phyloP scores from a whole-genome alignment of 169 alveolate species.

The Cystoisospora suis region DNA sequence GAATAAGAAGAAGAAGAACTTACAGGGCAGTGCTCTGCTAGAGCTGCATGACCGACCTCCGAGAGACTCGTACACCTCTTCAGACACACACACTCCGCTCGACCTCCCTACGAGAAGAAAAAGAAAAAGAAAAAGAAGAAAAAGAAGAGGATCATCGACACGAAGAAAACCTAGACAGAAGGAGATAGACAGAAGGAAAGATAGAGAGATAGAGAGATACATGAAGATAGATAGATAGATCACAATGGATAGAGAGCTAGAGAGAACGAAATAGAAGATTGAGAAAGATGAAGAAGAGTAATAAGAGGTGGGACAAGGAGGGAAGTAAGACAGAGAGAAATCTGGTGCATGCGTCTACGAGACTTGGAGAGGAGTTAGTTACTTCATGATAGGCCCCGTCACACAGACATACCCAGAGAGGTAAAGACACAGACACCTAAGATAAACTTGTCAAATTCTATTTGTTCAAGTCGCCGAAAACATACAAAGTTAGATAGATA shows the following conservation, averaged over 20 bases:
- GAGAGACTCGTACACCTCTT: constrained; percentile 49
- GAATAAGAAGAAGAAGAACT: neutral
- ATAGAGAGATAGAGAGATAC: neutral
- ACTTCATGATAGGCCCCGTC: neutral
- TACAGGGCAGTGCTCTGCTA: constrained; percentile 57
- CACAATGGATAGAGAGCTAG: neutral
- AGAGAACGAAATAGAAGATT: neutral
- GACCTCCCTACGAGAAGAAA: constrained; percentile 19
- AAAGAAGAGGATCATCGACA: neutral
- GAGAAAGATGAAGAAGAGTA: too few relatives aligned
- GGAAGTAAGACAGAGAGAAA: too few relatives aligned
- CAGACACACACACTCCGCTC: constrained; percentile 35
- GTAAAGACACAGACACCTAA: neutral
- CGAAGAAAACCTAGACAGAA: neutral
- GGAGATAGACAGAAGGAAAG: neutral
- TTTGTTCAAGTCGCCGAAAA: neutral
- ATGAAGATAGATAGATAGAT: neutral
- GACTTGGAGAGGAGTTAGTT: neutral
- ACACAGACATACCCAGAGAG: neutral
- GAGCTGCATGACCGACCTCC: constrained; percentile 45
- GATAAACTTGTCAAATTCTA: neutral
- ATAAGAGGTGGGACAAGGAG: too few relatives aligned
- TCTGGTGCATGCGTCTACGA: neutral
- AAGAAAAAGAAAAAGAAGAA: neutral
- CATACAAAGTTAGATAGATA: neutral